phyloP scores from a whole-genome alignment of 352 stramenopile species.

The Phytophthora cryptogea region DNA sequence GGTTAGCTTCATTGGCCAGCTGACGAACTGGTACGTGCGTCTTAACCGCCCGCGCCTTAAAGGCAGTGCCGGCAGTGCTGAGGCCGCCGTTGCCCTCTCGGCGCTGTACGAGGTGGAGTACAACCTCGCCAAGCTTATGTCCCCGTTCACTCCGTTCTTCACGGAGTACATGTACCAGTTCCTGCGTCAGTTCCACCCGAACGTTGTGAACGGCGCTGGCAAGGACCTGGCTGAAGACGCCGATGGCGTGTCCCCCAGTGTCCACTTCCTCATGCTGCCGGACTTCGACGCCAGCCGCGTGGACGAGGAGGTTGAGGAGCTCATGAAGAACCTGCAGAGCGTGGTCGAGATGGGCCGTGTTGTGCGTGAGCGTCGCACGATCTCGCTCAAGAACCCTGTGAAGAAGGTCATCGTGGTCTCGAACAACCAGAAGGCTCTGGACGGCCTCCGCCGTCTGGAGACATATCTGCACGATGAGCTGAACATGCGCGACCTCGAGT shows the following conservation, averaged over 20 bases:
- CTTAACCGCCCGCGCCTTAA: conserved; percentile 99
- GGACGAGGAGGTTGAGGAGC: conserved; percentile 92
- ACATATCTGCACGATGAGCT: conserved; percentile 98
- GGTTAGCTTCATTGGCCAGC: conserved; percentile 97
- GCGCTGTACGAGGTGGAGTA: conserved; percentile 99
- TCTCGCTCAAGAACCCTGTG: conserved; percentile 97
- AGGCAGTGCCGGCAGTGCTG: conserved; percentile 90
- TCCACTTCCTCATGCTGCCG: conserved; percentile 97
- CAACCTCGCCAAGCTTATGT: conserved; percentile 96
- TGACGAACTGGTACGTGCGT: conserved; percentile 99
- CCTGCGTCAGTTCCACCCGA: conserved; percentile 95
- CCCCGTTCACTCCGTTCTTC: conserved; percentile 99
- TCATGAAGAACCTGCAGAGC: conserved; percentile 96
- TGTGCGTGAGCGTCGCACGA: conserved; percentile 96
- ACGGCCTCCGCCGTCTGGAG: conserved; percentile 79
- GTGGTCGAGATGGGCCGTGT: conserved; percentile 97
- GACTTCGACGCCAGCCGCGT: conserved; percentile 92
- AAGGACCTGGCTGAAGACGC: conserved; percentile 90
- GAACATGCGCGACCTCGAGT: conserved; percentile 94
- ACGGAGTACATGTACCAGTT: conserved; percentile 99
- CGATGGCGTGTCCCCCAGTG: conserved; percentile 92
- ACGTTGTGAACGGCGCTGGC: conserved; percentile 62
- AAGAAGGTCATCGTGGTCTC: conserved; percentile 96
- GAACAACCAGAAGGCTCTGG: conserved; percentile 79
- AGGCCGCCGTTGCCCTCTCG: conserved; percentile 85